A percentile compares a stretch with the other conserved stretches of the same genome.
phyloP scores from a whole-genome alignment of 441 rosid species.

The Hura crepitans region DNA sequence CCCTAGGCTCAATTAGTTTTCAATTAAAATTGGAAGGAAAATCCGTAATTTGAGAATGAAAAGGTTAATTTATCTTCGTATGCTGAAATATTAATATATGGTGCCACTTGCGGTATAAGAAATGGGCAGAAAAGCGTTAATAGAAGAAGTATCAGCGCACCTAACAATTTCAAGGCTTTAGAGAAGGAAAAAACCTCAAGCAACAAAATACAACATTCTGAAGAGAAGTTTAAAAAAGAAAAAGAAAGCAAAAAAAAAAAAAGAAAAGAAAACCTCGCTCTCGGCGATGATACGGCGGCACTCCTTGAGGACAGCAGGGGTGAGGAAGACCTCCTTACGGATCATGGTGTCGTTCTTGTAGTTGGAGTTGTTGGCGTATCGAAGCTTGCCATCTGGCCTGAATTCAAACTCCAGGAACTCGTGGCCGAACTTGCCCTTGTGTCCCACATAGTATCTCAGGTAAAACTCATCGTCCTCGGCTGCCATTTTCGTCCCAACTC shows the following conservation, averaged over 20 bases:
- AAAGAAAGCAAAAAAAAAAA: background rate
- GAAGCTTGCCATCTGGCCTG: slow-evolving; percentile 88
- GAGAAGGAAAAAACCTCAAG: slow-evolving; percentile 6
- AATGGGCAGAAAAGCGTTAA: background rate
- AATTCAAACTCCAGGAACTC: slow-evolving; percentile 98
- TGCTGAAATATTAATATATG: background rate
- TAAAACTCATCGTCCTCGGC: slow-evolving; percentile 65
- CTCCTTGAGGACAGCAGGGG: slow-evolving; percentile 81
- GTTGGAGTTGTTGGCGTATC: slow-evolving; percentile 95
- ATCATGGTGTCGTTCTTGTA: slow-evolving; percentile 97
- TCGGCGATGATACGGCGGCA: slow-evolving; percentile 89
- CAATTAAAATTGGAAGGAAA: background rate
- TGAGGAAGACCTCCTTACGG: slow-evolving; percentile 90
- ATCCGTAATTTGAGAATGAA: background rate
- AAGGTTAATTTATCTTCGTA: background rate
- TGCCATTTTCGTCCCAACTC: slow-evolving; percentile 24
- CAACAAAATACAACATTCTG: background rate
- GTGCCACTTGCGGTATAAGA: background rate
- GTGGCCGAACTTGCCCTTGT: slow-evolving; percentile 95
- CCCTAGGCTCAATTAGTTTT: background rate
- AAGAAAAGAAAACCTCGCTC: slow-evolving; percentile 51
- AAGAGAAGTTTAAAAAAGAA: background rate
- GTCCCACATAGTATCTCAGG: slow-evolving; percentile 92
- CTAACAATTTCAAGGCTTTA: background rate
- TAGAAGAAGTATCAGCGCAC: background rate